Base-by-base conservation (phyloP, 176 grass and related monocot genomes). In the Themeda triandra region DNA sequence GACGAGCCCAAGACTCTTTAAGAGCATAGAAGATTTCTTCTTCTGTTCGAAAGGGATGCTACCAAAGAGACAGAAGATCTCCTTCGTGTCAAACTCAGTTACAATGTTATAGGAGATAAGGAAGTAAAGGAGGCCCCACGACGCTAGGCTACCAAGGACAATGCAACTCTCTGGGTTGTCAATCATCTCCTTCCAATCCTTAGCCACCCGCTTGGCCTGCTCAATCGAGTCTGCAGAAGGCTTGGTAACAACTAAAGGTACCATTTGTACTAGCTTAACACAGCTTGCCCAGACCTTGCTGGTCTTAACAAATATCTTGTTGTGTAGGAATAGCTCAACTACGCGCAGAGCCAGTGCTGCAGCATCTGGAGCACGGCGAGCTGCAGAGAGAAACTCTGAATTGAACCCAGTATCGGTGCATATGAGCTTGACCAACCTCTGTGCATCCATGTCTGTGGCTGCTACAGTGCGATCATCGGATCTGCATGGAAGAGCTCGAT, bases 41-140 rank as follows among this genome's bases (percentile, higher is more conserved):
- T 45, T 31, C 24, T 77, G 58, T 42, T 82, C 71, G 19, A 27
- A 73, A 0, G 83, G 51, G 33, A 89, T 29, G 13, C 18, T 72
- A 41, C 65, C 72, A 82, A 86, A 86, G 53, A 89, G 51, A 42
- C 0, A 44, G 41, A 86, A 65, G 19, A 89, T 86, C 53, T 86
- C 78, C 19, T 41, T 58, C 7, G 32, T 80, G 46, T 80, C 39
- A 71, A 86, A 86, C 4, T 85, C 82, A 2, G 88, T 71, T 70
- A 56, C 78, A 54, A 89, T 82, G 40, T 86, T 71, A 80, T 86
- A 89, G 25, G 83, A 89, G 27, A 89, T 56, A 64, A 89, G 72
- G 27, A 89, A 89, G 41, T 89, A 42, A 27, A 89, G 83, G 51
- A 89, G 79, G 66, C 63, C 83, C 83, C 78, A 86, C 4, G 88